Evolutionary conservation across 495 filamentous ascomycete species (phyloP).

Genomic region (Aspergillus cavernicola): DNA sequence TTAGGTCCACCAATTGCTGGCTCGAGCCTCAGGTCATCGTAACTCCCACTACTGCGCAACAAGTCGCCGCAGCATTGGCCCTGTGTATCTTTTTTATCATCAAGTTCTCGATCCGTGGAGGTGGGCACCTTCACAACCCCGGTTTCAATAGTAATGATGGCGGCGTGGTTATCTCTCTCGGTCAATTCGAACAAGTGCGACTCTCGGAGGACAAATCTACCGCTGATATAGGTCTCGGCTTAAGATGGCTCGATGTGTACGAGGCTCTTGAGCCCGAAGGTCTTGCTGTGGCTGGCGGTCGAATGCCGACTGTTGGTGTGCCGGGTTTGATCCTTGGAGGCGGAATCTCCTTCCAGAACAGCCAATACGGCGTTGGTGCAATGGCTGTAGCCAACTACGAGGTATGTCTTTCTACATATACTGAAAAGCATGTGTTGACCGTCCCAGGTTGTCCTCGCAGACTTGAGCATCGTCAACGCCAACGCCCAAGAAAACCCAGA

Average conservation of each 20-base stretch:
- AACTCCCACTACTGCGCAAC: too few relatives aligned
- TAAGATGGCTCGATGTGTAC: constrained; percentile 11
- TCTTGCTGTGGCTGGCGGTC: constrained; percentile 8
- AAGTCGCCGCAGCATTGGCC: too few relatives aligned
- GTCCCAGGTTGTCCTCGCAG: constrained; percentile 6
- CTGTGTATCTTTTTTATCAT: too few relatives aligned
- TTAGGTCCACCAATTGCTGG: too few relatives aligned
- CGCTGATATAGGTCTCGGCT: constrained; percentile 1
- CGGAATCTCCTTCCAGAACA: constrained; percentile 10
- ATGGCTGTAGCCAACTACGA: constrained; percentile 8
- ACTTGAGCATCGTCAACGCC: constrained; percentile 20
- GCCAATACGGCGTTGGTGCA: constrained; percentile 4
- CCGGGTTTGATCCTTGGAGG: constrained; percentile 5
- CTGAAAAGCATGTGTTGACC: not conserved
- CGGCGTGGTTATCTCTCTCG: too few relatives aligned
- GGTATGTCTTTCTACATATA: not conserved
- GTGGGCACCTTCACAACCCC: too few relatives aligned
- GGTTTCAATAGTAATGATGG: too few relatives aligned
- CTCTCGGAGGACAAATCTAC: not conserved
- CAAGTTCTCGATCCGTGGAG: too few relatives aligned
- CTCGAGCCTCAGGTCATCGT: too few relatives aligned
- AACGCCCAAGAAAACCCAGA: constrained; percentile 21
- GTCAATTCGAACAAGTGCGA: not conserved
- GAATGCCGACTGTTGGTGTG: constrained; percentile 5
- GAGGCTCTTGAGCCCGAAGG: not conserved